Base-by-base conservation (phyloP, 306 rosid genomes). In the Sophora flavescens region DNA sequence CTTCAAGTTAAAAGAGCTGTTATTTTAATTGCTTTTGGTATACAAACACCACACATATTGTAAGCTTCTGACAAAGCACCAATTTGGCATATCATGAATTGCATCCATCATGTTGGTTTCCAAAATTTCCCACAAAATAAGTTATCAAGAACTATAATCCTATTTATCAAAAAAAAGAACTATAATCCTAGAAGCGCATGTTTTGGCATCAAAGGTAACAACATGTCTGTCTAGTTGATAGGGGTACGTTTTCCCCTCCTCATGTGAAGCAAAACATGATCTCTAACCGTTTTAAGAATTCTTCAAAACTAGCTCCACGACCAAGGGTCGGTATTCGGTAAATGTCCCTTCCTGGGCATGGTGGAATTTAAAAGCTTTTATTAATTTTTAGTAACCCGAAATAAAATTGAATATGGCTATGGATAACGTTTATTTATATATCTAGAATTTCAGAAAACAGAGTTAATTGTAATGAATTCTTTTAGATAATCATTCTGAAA, bases 161-260 rank as follows among this genome's bases (percentile, higher is more conserved):
- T 39, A 68, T n/a, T n/a, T n/a, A n/a, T n/a, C n/a, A n/a, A n/a
- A n/a, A n/a, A n/a, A n/a, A 63, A 58, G 56, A 47, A 41, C 35
- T 16, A 39, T 3, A 78, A 74, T 78, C 44, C 6, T 39, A 68
- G 76, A 85, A 64, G 74, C 2, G 72, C 73, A 78, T 85, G 88
- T 74, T 84, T 81, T 68, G 84, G 84, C 79, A 52, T 68, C 86
- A 57, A 78, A 74, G 86, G 86, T 41, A 85, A 85, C 78, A 81
- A 81, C 84, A 85, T 85, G 86, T 81, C 84, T 85, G 86, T 81
- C 84, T 81, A 63, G 88, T 74, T 74, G 33, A 70, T 81, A 58
- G 79, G 73, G 73, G 82, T 63, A 74, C 77, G 74, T 64, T 73
- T 78, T 81, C 53, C 70, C 72, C 79, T 39, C 82, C 79, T 78